Conservation (phyloP, 495 filamentous ascomycete genomes). For the Lasiosphaeris hirsuta region DNA sequence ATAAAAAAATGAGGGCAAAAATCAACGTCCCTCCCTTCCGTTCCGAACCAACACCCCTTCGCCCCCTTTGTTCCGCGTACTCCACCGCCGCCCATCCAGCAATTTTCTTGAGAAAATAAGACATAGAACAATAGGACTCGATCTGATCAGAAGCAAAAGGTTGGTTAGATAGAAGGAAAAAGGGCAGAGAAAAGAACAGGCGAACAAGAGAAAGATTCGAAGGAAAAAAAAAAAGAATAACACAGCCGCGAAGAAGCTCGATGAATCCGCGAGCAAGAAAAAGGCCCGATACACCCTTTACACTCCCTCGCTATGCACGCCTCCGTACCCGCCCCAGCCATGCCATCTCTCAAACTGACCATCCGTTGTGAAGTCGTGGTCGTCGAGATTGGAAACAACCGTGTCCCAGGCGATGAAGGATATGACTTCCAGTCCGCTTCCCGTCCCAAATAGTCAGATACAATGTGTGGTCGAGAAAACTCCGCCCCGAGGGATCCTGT, state of each 20-base stretch:
- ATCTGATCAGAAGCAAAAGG: slow-evolving; percentile 19
- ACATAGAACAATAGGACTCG: not conserved
- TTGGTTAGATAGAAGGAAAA: slow-evolving; percentile 21
- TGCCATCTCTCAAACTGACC: slow-evolving; percentile 12
- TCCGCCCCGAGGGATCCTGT: slow-evolving; percentile 31
- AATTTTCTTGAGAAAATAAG: slow-evolving; percentile 37
- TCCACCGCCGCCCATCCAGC: slow-evolving; percentile 30
- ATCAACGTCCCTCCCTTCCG: slow-evolving; percentile 38
- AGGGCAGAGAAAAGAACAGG: slow-evolving; percentile 28
- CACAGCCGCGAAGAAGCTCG: slow-evolving; percentile 40
- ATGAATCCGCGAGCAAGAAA: slow-evolving; percentile 45
- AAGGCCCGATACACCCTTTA: slow-evolving; percentile 58
- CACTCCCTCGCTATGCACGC: slow-evolving; percentile 62
- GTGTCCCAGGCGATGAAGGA: slow-evolving; percentile 8
- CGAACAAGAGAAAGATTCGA: slow-evolving; percentile 33
- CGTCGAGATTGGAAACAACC: slow-evolving; percentile 10
- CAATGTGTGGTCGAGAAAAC: slow-evolving; percentile 37
- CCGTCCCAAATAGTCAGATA: slow-evolving; percentile 28
- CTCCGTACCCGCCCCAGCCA: slow-evolving; percentile 23
- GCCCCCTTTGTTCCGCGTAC: slow-evolving; percentile 27
- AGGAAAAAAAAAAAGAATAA: slow-evolving; percentile 34
- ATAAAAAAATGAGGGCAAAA: slow-evolving; percentile 35
- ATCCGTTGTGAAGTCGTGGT: slow-evolving; percentile 6
- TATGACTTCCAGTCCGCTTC: slow-evolving; percentile 2
- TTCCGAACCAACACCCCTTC: slow-evolving; percentile 29